Evolutionary conservation across 441 rosid species (phyloP), one percentile per base, ranked within the genome.

Genomic region (Isatis lusitanica): DNA sequence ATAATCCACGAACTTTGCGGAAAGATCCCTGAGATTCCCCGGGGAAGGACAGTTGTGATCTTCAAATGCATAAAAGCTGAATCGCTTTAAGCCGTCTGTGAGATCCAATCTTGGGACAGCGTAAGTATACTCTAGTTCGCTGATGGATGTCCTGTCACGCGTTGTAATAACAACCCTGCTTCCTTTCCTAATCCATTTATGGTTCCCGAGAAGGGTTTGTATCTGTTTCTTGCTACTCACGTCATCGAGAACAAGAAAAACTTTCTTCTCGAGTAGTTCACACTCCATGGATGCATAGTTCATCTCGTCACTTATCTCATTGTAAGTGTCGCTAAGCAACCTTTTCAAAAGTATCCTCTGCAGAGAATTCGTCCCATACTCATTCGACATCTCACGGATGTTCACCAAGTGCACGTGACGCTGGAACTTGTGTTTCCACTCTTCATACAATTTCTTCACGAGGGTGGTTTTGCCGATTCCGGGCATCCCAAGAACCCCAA

Each of bases 81-180:
- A 73, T 5, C 70, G 71, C 35, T 35, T 36, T 6, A 55, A 52
- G 33, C 80, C 59, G n/a, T 80, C 65, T 9, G 4, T 12, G 6
- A 31, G 71, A 42, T 13, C 4, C 11, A 73, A 53, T 28, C 11
- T 18, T 9, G 55, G 33, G 1, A 61, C 66, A 18, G 16, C 56
- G 46, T 79, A 66, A 52, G 38, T 38, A 9, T 31, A 26, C 24
- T 57, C 28, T 8, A 70, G 51, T 38, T 57, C 1, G 7, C 43
- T 16, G 18, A 31, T 9, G 3, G 74, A 44, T 48, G 78, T 50
- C 10, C 12, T 26, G 28, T 81, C 69, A 44, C 83, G 67, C 2
- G 75, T 74, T 9, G 86, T 69, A n/a, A 83, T 58, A 35, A 83
- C 66, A 57, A 83, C 42, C 36, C 74, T 70, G 55, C 85, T 82